Evolutionary conservation across 2,329 filamentous ascomycete species (phyloP), one percentile per base, ranked within the genome.

Genomic region (Ceratocystis eucalypticola): DNA sequence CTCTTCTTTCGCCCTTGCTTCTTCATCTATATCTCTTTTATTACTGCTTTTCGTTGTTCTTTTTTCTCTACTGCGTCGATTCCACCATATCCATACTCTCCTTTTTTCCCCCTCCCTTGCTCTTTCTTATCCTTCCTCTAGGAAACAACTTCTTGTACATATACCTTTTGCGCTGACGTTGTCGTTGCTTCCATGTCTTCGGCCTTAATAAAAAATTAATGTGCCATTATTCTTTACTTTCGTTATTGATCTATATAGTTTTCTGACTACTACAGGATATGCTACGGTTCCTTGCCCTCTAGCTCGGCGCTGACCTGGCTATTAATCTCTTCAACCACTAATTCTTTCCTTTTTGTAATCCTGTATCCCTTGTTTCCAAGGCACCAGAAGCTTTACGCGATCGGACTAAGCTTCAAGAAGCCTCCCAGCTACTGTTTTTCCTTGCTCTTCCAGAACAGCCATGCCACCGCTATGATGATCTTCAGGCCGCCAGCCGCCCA

Each of bases 401-500:
- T 37, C 33, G 33, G 2, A 12, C 46, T 37, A 28, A 4, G 48
- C 37, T 22, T 63, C 37, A 7, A 25, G 8, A 28, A 62, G 20
- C 48, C 8, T 28, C 48, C 25, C 22, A 25, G 2, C 48, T 17
- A 25, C 20, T 4, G 20, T 53, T 44, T 70, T 46, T 70, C 68
- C 55, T 70, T 71, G 61, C 69, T 68, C 65, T 69, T 69, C 75
- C 75, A 77, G 2, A 71, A 66, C 46, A 73, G 68, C 74, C 73
- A 78, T n/a, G 69, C 72, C 3, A 76, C 64, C 3, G 75, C 74
- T 53, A 78, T 75, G 1, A 73, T 65, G 7, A 78, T 68, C 72
- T 82, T 82, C 65, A 81, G 71, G 5, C 72, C 79, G 12, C 74
- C 78, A 6, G 75, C 75, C 6, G 79, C 71, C 78, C 79, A 82